phyloP scores from a whole-genome alignment of 495 filamentous ascomycete species.

The Lasiosphaeria ovina region DNA sequence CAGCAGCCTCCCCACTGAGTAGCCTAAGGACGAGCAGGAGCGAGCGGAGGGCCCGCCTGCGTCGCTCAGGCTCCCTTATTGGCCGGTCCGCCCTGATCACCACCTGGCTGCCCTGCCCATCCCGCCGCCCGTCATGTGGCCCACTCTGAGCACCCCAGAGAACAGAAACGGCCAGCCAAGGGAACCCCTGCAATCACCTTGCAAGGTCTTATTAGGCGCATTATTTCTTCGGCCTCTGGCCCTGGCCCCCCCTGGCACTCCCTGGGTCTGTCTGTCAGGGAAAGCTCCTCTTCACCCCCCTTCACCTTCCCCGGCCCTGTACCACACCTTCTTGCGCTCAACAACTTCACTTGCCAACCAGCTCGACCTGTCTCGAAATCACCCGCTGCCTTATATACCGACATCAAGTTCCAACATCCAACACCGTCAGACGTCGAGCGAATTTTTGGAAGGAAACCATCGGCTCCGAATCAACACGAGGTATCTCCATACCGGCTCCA shows the following conservation, averaged over 20 bases:
- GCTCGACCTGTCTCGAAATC: neutral
- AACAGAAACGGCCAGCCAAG: conserved; percentile 8
- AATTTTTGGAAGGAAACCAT: neutral
- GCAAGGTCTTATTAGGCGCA: conserved; percentile 36
- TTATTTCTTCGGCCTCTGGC: conserved; percentile 21
- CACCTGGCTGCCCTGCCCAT: conserved; percentile 17
- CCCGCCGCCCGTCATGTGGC: conserved; percentile 30
- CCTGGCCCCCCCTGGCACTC: conserved; percentile 8
- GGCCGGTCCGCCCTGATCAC: conserved; percentile 9
- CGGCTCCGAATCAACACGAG: neutral
- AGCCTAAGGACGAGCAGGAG: neutral
- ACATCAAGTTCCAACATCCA: neutral
- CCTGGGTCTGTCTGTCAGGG: conserved; percentile 10
- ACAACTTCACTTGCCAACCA: neutral
- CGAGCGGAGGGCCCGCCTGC: conserved; percentile 16
- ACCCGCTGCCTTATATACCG: neutral
- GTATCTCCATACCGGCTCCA: neutral
- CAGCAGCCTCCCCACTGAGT: neutral
- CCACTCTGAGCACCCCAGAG: conserved; percentile 16
- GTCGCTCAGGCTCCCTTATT: conserved; percentile 17
- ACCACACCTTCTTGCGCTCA: conserved; percentile 14
- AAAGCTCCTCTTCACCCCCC: conserved; percentile 17
- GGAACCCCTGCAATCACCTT: conserved; percentile 23
- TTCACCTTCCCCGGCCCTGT: conserved; percentile 12
- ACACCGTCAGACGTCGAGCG: neutral